Evolutionary conservation across 2,329 filamentous ascomycete genomes (phyloP).

Genomic region (Ophiostoma quercus): DNA sequence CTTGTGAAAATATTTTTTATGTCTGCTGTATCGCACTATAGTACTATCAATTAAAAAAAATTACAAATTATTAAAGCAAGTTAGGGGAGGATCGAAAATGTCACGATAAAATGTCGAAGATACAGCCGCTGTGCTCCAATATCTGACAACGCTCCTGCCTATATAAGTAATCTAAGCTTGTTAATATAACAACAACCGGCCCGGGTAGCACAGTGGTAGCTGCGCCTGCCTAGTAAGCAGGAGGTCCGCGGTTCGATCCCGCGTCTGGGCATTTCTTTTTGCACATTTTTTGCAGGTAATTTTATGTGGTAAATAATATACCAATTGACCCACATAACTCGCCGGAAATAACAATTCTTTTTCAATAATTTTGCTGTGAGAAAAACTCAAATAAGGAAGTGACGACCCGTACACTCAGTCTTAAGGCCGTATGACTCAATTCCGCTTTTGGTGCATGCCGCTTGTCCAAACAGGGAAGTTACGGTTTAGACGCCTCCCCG

Average conservation of each 20-base stretch:
- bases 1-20: too few species aligned
- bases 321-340: neutral
- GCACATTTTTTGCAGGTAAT: neutral
- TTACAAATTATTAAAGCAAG: too few species aligned
- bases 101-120: too few species aligned
- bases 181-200: neutral
- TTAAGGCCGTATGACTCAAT: neutral
- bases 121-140: too few species aligned
- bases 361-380: neutral
- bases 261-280: slow-evolving; percentile 14
- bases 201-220: slow-evolving; percentile 16
- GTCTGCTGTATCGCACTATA: too few species aligned
- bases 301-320: neutral
- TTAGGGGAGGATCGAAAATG: too few species aligned
- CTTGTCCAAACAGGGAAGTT: neutral
- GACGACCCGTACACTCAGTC: neutral
- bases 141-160: too few species aligned
- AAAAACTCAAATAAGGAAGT: too few species aligned
- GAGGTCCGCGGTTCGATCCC: slow-evolving; percentile 17
- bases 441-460: neutral
- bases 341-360: neutral
- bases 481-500: neutral
- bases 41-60: too few species aligned
- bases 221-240: slow-evolving; percentile 17
- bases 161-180: too few species aligned